These are phyloP conservation scores for Meira miltonrushii DNA, from an alignment of 1,284 basidiomycete genomes.

Conservation along the genomic window DNA sequence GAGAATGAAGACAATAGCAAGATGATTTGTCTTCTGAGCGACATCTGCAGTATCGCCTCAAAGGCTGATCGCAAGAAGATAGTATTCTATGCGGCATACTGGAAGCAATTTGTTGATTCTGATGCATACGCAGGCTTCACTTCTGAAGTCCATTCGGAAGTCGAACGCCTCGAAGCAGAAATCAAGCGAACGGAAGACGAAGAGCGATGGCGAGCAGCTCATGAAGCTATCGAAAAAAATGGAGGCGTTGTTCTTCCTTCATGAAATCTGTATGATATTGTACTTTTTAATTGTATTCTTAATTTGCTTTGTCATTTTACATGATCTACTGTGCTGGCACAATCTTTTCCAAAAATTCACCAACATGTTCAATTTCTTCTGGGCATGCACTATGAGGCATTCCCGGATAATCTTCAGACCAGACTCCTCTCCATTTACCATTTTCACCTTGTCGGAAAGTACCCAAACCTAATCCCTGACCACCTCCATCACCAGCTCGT, in stretches of 20 bases:
- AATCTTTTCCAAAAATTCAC: conserved; percentile 33
- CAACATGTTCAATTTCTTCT: conserved; percentile 43
- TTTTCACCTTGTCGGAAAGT: conserved; percentile 11
- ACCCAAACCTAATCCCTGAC: conserved; percentile 28
- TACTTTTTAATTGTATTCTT: neutral
- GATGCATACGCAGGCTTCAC: neutral
- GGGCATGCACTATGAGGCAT: conserved; percentile 50
- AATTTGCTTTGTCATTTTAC: neutral
- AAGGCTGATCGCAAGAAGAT: neutral
- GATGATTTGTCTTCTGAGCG: neutral
- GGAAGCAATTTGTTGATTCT: neutral
- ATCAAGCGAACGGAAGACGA: conserved; percentile 4
- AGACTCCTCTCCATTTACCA: conserved; percentile 16
- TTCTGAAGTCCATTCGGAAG: neutral
- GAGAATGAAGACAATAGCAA: neutral
- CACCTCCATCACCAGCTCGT: conserved; percentile 16
- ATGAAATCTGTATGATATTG: neutral
- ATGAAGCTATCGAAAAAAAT: neutral
- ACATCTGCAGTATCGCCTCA: neutral
- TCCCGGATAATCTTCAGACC: conserved; percentile 36
- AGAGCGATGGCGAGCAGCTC: conserved; percentile 4
- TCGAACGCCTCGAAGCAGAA: conserved; percentile 1
- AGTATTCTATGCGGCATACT: conserved; percentile 2
- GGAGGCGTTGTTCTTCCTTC: neutral
- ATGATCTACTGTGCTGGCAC: conserved; percentile 17